These are phyloP conservation scores for Peronosclerospora sorghi DNA, from an alignment of 352 stramenopile species.

Conservation along the genomic window DNA sequence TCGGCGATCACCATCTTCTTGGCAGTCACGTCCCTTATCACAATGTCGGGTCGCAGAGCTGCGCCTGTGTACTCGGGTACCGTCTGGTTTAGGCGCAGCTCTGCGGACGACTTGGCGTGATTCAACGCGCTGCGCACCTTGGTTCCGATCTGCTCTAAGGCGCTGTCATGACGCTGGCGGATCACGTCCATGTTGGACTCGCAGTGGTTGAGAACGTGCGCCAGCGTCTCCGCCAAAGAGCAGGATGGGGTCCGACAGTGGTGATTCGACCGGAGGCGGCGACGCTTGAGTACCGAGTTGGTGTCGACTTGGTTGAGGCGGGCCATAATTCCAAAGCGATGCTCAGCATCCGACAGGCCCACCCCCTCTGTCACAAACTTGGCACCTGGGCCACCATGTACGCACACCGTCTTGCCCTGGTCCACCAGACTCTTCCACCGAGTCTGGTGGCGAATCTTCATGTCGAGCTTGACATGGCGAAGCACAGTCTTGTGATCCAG, in stretches of 20 bases:
- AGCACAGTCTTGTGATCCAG: conserved; percentile 2
- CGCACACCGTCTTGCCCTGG: conserved; percentile 1
- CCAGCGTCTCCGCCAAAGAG: neutral
- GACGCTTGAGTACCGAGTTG: neutral
- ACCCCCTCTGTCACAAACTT: neutral
- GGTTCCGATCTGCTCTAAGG: conserved; percentile 8
- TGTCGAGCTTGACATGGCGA: conserved; percentile 2
- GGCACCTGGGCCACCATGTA: neutral
- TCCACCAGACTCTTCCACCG: neutral
- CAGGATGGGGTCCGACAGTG: neutral
- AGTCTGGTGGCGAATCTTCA: conserved; percentile 1
- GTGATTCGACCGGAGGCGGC: neutral
- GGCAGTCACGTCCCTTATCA: neutral
- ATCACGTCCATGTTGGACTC: conserved; percentile 2
- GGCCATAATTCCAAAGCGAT: neutral
- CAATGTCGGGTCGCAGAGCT: conserved; percentile 5
- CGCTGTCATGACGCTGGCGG: conserved; percentile 4
- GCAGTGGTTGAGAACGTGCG: conserved; percentile 10
- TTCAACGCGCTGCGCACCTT: neutral
- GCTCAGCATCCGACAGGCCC: neutral
- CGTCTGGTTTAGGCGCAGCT: conserved; percentile 7
- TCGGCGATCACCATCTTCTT: conserved; percentile 1
- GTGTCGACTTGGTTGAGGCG: neutral
- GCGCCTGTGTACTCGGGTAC: neutral
- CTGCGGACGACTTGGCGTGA: neutral